Conservation (phyloP, 345 rosid species). For the Dovyalis caffra region DNA sequence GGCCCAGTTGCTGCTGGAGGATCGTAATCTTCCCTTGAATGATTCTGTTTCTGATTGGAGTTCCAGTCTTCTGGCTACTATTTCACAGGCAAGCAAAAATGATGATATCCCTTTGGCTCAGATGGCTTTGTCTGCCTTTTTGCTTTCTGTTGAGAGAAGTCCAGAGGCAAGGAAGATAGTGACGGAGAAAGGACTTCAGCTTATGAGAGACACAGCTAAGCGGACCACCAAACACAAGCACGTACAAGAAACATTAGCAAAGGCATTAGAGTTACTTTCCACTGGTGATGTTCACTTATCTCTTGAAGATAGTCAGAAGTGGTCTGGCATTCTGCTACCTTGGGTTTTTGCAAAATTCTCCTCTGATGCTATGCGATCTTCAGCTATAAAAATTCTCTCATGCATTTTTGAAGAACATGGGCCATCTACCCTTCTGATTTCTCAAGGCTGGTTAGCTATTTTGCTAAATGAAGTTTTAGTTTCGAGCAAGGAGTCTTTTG, state of each 20-base stretch:
- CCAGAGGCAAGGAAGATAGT: constrained; percentile 56
- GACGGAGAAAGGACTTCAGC: constrained; percentile 80
- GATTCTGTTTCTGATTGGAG: constrained; percentile 93
- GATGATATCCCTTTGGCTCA: constrained; percentile 79
- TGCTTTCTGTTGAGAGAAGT: constrained; percentile 83
- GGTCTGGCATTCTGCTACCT: constrained; percentile 80
- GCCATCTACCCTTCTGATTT: constrained; percentile 69
- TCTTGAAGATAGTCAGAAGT: constrained; percentile 88
- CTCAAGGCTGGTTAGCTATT: constrained; percentile 94
- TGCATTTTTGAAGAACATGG: constrained; percentile 77
- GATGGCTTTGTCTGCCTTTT: constrained; percentile 84
- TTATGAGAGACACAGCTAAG: constrained; percentile 78
- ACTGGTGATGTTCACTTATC: constrained; percentile 61
- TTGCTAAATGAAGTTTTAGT: constrained; percentile 60
- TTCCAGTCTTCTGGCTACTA: constrained; percentile 79
- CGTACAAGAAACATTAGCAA: constrained; percentile 84
- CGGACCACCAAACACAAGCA: constrained; percentile 59
- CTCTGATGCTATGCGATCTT: constrained; percentile 56
- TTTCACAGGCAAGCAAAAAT: constrained; percentile 72
- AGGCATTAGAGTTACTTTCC: constrained; percentile 75
- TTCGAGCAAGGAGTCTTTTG: constrained; percentile 50
- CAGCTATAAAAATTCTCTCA: constrained; percentile 78
- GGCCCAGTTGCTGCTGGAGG: constrained; percentile 82
- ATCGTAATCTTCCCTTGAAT: constrained; percentile 68
- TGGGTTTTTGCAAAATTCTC: constrained; percentile 74